Base-by-base conservation (phyloP, 164 flowering plant genomes). In the Aristolochia fimbriata region DNA sequence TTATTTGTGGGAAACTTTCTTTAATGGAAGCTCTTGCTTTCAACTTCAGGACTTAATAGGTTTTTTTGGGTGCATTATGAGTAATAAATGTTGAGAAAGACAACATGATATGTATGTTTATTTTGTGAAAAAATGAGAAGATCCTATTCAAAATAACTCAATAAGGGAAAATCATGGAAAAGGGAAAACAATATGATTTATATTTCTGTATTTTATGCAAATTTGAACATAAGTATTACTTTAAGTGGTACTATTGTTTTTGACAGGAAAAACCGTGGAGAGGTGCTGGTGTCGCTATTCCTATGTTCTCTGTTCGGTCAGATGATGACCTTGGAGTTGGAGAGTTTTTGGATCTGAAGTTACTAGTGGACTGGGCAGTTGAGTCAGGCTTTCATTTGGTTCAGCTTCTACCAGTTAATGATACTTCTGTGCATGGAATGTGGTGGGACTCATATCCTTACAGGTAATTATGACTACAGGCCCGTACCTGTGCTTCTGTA, bases 361-460 rank as follows among this genome's bases (percentile, higher is more conserved):
- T 89, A 62, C 83, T 93, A 55, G 97, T 89, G 57, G 97, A 93
- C 67, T 89, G 90, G 94, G 85, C 97, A 62, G 97, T 87, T 55
- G 77, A 77, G 9, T 83, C 90, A 14, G 98, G 98, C 2, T 86
- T 89, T 69, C 97, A 93, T 78, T 77, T 93, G 76, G 85, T 93
- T 76, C 98, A 93, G 71, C 92, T 93, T 66, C 78, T 93, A 65
- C 98, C 98, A n/a, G 77, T 93, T 45, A 89, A 93, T 78, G 98
- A 93, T 63, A 93, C 98, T 24, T 93, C 98, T 60, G 98, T 93
- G 30, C 71, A 93, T 76, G 73, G 75, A 60, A 93, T 93, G 98
- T 93, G 98, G 98, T 89, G 98, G 98, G 98, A 93, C 70, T 93
- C 98, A 55, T 93, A 89, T 75, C 98, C 98, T 1, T 93, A 93